phyloP scores from a whole-genome alignment of 345 rosid genomes.

The Eucalyptus globulus region DNA sequence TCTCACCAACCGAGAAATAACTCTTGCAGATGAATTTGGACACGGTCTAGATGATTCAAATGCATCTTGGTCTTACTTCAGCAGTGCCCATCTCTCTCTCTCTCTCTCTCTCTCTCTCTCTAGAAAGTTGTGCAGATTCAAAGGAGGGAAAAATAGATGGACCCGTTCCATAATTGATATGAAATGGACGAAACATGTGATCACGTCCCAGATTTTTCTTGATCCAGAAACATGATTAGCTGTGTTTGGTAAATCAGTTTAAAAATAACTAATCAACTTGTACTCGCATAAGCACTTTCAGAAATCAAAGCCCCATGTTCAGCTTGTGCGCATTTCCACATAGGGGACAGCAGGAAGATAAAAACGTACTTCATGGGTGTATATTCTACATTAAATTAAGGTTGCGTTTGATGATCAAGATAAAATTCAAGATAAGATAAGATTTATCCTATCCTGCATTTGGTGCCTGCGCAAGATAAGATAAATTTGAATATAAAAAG shows the following conservation, averaged over 20 bases:
- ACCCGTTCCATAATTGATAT: not conserved
- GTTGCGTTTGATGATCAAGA: too few relatives aligned
- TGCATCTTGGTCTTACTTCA: not conserved
- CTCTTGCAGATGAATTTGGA: not conserved
- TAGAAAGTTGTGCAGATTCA: not conserved
- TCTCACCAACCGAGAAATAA: not conserved
- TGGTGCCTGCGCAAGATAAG: rapidly evolving
- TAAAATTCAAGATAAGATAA: too few relatives aligned
- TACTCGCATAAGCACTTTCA: not conserved
- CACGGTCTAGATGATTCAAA: not conserved
- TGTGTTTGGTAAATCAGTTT: not conserved
- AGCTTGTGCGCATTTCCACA: not conserved
- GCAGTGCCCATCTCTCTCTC: not conserved
- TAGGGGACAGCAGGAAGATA: not conserved
- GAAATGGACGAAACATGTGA: not conserved
- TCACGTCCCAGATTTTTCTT: not conserved
- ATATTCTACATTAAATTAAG: not conserved
- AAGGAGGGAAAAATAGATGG: not conserved
- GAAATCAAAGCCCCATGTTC: not conserved
- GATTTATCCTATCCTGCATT: rapidly evolving
- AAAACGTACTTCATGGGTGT: not conserved
- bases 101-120: not conserved
- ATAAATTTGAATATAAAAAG: too few relatives aligned
- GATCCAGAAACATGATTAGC: not conserved
- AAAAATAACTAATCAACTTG: not conserved